A percentile compares a stretch with the other conserved stretches of the same genome.
Evolutionary conservation across 2,329 filamentous ascomycete genomes (phyloP).

Genomic region (Chaetomium strumarium): DNA sequence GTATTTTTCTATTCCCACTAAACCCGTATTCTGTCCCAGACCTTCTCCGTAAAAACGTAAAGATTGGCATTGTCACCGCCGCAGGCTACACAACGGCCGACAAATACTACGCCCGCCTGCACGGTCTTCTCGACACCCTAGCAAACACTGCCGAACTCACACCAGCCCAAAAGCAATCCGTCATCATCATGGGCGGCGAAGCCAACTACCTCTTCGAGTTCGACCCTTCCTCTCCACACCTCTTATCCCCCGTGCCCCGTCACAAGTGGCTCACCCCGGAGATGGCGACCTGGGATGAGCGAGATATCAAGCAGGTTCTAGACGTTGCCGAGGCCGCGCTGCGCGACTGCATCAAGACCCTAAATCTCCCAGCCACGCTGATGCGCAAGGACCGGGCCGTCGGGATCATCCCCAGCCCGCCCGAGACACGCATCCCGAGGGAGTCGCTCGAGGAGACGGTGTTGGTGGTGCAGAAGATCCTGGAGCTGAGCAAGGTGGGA

Average conservation of each 20-base stretch:
- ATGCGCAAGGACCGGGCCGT: slow-evolving; percentile 86
- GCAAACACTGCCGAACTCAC: slow-evolving; percentile 54
- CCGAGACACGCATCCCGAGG: slow-evolving; percentile 64
- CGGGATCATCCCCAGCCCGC: slow-evolving; percentile 63
- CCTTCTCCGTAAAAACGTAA: slow-evolving; percentile 70
- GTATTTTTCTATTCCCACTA: not conserved
- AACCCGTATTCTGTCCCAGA: slow-evolving; percentile 34
- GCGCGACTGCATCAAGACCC: slow-evolving; percentile 69
- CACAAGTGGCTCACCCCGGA: slow-evolving; percentile 69
- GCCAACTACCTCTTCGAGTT: slow-evolving; percentile 92
- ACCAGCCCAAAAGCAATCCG: slow-evolving; percentile 62
- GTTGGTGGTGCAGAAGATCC: slow-evolving; percentile 83
- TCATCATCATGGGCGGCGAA: slow-evolving; percentile 93
- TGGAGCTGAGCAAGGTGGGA: slow-evolving; percentile 73
- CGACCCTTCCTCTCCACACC: slow-evolving; percentile 55
- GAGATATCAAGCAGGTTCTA: slow-evolving; percentile 72
- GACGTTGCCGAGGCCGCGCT: slow-evolving; percentile 84
- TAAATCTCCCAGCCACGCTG: slow-evolving; percentile 72
- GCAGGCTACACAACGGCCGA: slow-evolving; percentile 87
- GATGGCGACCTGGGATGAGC: slow-evolving; percentile 71
- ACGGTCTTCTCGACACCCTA: slow-evolving; percentile 80
- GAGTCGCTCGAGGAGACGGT: slow-evolving; percentile 96
- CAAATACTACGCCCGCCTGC: slow-evolving; percentile 79
- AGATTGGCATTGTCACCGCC: slow-evolving; percentile 92
- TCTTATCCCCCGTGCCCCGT: slow-evolving; percentile 62